Evolutionary conservation across 306 rosid species (phyloP), one percentile per base, ranked within the genome.

Genomic region (Malus fusca): DNA sequence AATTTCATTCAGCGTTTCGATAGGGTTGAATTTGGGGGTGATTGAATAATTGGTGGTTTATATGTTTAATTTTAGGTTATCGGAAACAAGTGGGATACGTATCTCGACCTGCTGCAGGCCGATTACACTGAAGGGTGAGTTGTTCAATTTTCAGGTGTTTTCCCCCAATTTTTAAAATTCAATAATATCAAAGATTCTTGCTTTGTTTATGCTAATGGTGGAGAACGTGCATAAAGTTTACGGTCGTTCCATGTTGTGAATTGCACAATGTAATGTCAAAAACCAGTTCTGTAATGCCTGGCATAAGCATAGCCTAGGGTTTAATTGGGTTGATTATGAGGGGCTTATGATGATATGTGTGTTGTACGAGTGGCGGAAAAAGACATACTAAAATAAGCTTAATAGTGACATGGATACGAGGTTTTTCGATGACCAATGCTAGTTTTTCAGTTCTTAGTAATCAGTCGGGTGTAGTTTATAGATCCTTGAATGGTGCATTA

Each of bases 71-170:
- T 43, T 23, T 79, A 90, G 98, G 96, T 95, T 43, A 92, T 95
- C 55, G 98, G 96, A 70, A 90, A 95, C 92, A 95, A 95, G 78
- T 95, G 98, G 97, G 98, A 95, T 51, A 52, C 87, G 8, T 95
- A 95, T 78, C 88, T 95, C 35, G 97, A 95, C 71, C 96, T 95
- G 86, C 87, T 92, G 33, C 97, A 95, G 70, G 85, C 97, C 0
- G 98, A 95, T 74, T 95, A 92, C 71, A 67, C 85, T 23, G 98
- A 95, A 90, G 98, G 97, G 98, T 90, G 8, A 52, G 88, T 71
- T 14, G 40, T 62, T 42, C 11, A 18, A 9, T 8, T 72, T 44
- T 48, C 42, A 53, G 28, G 21, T 23, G 23, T 3, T 37, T 43
- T 3, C 43, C 35, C 55, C 43, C 10, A 60, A 66, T 26, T 69